Conservation (phyloP, 495 filamentous ascomycete species). For the Penicillium bialowiezense region DNA sequence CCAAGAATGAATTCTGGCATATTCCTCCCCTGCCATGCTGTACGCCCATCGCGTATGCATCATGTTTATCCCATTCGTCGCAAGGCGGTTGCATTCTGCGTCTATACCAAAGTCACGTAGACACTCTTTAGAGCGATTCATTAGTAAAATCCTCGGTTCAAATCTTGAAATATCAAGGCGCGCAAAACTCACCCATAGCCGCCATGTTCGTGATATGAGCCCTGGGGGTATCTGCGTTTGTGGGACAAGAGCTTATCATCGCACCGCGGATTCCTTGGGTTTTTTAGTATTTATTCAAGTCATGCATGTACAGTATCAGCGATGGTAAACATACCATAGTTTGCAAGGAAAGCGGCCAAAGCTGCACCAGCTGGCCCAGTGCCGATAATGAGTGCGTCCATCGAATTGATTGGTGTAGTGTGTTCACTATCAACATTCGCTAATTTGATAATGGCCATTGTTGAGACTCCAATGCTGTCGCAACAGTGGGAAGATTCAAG, state of each 20-base stretch:
- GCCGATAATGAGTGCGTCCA: slow-evolving; percentile 52
- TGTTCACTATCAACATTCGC: slow-evolving; percentile 4
- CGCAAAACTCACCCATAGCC: slow-evolving; percentile 31
- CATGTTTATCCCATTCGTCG: slow-evolving; percentile 40
- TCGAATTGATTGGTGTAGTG: slow-evolving; percentile 12
- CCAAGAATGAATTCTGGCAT: slow-evolving; percentile 51
- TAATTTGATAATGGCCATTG: slow-evolving; percentile 13
- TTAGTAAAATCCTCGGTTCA: slow-evolving; percentile 12
- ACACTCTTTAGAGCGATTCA: slow-evolving; percentile 35
- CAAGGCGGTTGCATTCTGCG: slow-evolving; percentile 34
- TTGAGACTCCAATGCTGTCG: not conserved
- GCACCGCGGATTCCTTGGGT: slow-evolving; percentile 44
- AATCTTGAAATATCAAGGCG: too few relatives aligned
- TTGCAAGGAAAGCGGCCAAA: slow-evolving; percentile 53
- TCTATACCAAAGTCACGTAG: slow-evolving; percentile 56
- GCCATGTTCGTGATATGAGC: slow-evolving; percentile 57
- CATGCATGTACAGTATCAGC: not conserved
- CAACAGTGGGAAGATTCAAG: not conserved
- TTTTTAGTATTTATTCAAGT: not conserved
- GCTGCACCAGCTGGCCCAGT: slow-evolving; percentile 55
- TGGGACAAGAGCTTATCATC: slow-evolving; percentile 43
- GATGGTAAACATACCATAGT: slow-evolving; percentile 37
- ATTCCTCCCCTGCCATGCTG: slow-evolving; percentile 55
- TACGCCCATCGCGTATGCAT: slow-evolving; percentile 51
- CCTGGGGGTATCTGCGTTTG: slow-evolving; percentile 50